Evolutionary conservation across 495 filamentous ascomycete genomes (phyloP).

Genomic region (Stereocaulon alpinum): DNA sequence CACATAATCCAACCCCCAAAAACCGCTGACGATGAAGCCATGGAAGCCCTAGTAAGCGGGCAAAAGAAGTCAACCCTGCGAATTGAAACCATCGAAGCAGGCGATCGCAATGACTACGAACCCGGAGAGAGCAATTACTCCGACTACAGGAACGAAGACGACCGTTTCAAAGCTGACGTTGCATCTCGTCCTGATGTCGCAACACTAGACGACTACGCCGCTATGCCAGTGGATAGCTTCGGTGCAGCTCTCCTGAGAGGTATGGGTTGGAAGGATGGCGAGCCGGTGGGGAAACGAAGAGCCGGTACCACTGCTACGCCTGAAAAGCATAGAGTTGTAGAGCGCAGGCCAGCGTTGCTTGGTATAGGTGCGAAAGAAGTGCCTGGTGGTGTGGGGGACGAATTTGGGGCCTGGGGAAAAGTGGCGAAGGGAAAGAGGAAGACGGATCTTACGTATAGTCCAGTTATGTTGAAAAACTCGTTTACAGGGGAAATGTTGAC

Average conservation of each 20-base stretch:
- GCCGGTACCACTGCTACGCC: slow-evolving; percentile 30
- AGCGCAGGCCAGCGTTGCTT: slow-evolving; percentile 65
- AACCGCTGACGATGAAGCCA: slow-evolving; percentile 57
- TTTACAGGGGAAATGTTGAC: slow-evolving; percentile 56
- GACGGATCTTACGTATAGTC: slow-evolving; percentile 51
- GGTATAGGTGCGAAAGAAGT: slow-evolving; percentile 70
- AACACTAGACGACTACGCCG: slow-evolving; percentile 72
- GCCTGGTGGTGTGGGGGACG: slow-evolving; percentile 59
- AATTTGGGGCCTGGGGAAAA: slow-evolving; percentile 66
- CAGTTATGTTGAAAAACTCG: slow-evolving; percentile 54
- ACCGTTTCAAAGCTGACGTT: slow-evolving; percentile 58
- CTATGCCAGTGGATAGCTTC: slow-evolving; percentile 87
- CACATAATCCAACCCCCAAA: background rate
- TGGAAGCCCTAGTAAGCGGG: slow-evolving; percentile 65
- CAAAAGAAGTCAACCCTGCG: slow-evolving; percentile 47
- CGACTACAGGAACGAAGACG: slow-evolving; percentile 45
- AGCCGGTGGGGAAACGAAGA: slow-evolving; percentile 51
- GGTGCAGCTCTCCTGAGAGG: slow-evolving; percentile 77
- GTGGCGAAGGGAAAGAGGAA: slow-evolving; percentile 46
- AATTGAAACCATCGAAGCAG: slow-evolving; percentile 37
- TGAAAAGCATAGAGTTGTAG: slow-evolving; percentile 37
- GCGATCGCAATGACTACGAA: slow-evolving; percentile 25
- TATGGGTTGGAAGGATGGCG: slow-evolving; percentile 91
- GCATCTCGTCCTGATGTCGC: slow-evolving; percentile 63
- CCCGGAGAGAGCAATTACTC: slow-evolving; percentile 24